phyloP scores from a whole-genome alignment of 306 rosid genomes.

The Alnus glutinosa region DNA sequence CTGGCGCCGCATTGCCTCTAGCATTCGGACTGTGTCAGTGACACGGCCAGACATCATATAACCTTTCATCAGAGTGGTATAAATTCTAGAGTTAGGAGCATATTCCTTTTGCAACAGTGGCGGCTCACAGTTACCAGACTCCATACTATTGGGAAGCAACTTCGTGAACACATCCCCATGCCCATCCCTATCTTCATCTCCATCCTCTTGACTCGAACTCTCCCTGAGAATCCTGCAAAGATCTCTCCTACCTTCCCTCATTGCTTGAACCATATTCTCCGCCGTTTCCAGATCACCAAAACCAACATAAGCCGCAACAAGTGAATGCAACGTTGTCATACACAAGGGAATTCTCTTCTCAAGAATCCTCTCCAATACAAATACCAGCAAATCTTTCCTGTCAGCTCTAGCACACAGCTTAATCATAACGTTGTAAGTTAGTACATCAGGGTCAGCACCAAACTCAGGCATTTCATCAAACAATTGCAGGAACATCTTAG shows the following conservation, averaged over 20 bases:
- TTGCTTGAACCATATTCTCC: constrained; percentile 81
- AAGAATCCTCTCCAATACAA: constrained; percentile 76
- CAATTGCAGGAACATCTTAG: constrained; percentile 68
- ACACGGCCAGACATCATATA: constrained; percentile 88
- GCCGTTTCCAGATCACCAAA: constrained; percentile 74
- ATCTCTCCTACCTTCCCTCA: constrained; percentile 86
- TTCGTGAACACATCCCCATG: constrained; percentile 41
- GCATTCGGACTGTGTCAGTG: constrained; percentile 72
- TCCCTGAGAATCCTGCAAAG: constrained; percentile 63
- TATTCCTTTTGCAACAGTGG: constrained; percentile 62
- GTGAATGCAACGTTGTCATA: constrained; percentile 70
- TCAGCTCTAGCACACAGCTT: constrained; percentile 67
- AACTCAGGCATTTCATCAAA: constrained; percentile 78
- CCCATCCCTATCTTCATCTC: constrained; percentile 21
- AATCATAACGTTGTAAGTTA: constrained; percentile 75
- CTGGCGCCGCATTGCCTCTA: constrained; percentile 82
- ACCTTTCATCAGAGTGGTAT: constrained; percentile 92
- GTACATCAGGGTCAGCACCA: constrained; percentile 63
- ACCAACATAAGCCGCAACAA: constrained; percentile 84
- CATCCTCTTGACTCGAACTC: constrained; percentile 19
- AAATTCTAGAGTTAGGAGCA: constrained; percentile 74
- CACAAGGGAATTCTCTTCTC: constrained; percentile 58
- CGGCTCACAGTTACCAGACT: constrained; percentile 37
- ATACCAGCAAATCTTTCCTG: constrained; percentile 69
- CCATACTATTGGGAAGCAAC: constrained; percentile 72